Base-by-base conservation (phyloP, 2,329 filamentous ascomycete genomes). In the Dendrostoma leiphaemia region DNA sequence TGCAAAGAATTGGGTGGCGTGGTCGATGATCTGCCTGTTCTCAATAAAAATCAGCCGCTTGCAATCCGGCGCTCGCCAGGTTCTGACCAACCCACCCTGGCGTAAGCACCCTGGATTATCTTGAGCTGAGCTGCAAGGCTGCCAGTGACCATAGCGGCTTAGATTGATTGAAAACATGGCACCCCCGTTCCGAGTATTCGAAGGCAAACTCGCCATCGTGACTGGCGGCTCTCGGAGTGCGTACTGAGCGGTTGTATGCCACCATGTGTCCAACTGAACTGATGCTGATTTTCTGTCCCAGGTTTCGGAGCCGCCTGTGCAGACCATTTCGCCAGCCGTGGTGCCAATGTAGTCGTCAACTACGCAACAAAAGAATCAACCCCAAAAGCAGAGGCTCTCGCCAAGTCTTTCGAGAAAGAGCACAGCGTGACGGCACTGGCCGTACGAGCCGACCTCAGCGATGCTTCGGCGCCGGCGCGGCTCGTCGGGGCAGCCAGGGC, bases 151-250 rank as follows among this genome's bases (percentile, higher is more conserved):
- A n/a, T n/a, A n/a, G n/a, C n/a, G n/a, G n/a, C n/a, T n/a, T n/a
- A n/a, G n/a, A n/a, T n/a, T n/a, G n/a, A n/a, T 32, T 32, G 29
- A 13, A 32, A 32, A 7, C 34, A 37, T 37, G 34, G n/a, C 34
- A n/a, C 10, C 34, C 34, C 34, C 10, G 15, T 29, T 3, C 15
- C 48, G 53, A 35, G 43, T 52, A 7, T 53, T 56, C 41, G 74
- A 78, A 53, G 74, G 76, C 51, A 74, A 75, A 52, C 62, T 77
- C 6, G 76, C 70, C 23, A 72, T 80, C 38, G 71, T 79, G 5
- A 79, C 76, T 1, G 76, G 77, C 31, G 75, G 73, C 37, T 76
- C 74, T 35, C 65, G 77, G 63, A 74, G 74, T 74, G 66, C 10
- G 48, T 46, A n/a, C n/a, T n/a, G n/a, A n/a, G n/a, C n/a, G n/a